Percentiles rank a stretch among this genome's conserved stretches.
phyloP scores from a whole-genome alignment of 164 flowering plant species.

The Litsea cubeba region DNA sequence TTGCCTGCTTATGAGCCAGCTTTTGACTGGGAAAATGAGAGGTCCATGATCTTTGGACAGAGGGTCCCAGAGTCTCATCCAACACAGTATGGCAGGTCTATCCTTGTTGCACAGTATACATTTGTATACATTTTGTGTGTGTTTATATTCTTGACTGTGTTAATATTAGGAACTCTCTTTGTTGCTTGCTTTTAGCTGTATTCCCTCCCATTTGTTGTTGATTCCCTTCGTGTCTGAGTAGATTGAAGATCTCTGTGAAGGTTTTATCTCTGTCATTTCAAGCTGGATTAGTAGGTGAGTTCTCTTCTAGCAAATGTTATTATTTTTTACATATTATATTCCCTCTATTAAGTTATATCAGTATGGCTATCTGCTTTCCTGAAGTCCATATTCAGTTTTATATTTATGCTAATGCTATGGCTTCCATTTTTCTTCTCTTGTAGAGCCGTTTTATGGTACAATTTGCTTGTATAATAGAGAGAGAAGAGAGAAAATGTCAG shows the following conservation, averaged over 20 bases:
- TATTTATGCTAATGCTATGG: not conserved
- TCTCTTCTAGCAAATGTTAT: not conserved
- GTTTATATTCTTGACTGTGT: not conserved
- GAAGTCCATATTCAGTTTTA: not conserved
- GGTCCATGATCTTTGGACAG: constrained; percentile 86
- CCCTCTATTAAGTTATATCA: not conserved
- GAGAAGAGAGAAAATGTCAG: constrained; percentile 90
- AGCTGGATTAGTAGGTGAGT: constrained; percentile 91
- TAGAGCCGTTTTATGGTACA: constrained; percentile 96
- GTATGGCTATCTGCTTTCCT: not conserved
- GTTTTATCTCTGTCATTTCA: constrained; percentile 79
- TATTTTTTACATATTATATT: not conserved
- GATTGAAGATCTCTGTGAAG: constrained; percentile 89
- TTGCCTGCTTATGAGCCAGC: constrained; percentile 97
- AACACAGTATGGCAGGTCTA: constrained; percentile 49
- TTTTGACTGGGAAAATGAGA: constrained; percentile 98
- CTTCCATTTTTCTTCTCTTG: constrained; percentile 17
- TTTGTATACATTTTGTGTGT: not conserved
- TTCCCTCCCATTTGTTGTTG: not conserved
- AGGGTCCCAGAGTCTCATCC: constrained; percentile 65
- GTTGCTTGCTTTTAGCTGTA: not conserved
- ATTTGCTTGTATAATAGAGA: constrained; percentile 90
- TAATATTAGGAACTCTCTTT: not conserved
- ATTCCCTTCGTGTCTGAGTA: constrained; percentile 36
- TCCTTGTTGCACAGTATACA: not conserved